Evolutionary conservation across 805 yeast genomes (phyloP).

Genomic region (Saccharomyces mikatae): DNA sequence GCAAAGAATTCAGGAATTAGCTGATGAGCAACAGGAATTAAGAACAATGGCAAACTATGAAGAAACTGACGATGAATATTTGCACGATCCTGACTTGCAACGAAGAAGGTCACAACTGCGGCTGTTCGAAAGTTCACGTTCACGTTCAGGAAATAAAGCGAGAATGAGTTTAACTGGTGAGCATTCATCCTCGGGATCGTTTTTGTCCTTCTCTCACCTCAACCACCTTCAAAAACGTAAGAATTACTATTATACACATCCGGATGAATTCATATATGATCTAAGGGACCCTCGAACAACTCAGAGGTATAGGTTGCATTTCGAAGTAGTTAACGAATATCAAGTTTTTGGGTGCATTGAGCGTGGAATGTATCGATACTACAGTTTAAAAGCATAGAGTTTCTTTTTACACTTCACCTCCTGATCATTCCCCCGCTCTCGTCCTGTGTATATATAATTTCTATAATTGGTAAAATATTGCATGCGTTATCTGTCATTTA

Average conservation of each 20-base stretch:
- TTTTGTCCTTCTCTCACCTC: constrained; percentile 4
- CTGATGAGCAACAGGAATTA: background rate
- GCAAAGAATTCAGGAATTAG: background rate
- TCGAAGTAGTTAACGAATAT: constrained; percentile 30
- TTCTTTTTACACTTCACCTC: background rate
- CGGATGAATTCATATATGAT: constrained; percentile 23
- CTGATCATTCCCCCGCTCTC: background rate
- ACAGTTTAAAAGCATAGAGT: constrained; percentile 33
- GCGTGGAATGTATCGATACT: constrained; percentile 38
- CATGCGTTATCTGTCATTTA: background rate
- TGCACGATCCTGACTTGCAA: constrained; percentile 24
- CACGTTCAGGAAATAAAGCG: background rate
- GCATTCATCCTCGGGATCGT: constrained; percentile 4
- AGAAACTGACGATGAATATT: constrained; percentile 26
- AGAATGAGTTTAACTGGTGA: constrained; percentile 1
- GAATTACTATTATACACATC: constrained; percentile 15
- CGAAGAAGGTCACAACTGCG: constrained; percentile 29
- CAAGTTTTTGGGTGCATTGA: constrained; percentile 36
- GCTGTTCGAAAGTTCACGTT: constrained; percentile 2
- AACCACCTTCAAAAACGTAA: constrained; percentile 3
- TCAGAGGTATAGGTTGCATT: constrained; percentile 21
- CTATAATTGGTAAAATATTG: background rate
- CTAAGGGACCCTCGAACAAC: constrained; percentile 21
- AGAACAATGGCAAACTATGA: constrained; percentile 5
- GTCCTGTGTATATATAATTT: background rate